Percentiles rank a stretch among this genome's conserved stretches.
These are phyloP conservation scores for Clavispora santaluciae DNA, from an alignment of 805 yeast genomes.

Conservation along the genomic window DNA sequence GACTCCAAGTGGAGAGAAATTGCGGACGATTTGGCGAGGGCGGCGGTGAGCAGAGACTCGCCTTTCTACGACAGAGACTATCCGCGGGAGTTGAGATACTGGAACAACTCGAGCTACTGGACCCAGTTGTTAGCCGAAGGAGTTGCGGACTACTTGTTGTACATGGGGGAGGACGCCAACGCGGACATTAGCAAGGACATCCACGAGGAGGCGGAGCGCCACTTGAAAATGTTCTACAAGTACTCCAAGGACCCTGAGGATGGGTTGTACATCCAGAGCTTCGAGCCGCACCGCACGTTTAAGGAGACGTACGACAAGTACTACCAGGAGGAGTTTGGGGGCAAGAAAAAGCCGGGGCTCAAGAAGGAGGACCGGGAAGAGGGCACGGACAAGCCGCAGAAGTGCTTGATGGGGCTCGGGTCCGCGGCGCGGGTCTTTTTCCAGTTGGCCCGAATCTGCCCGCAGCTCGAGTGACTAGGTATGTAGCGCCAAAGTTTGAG, in stretches of 20 bases:
- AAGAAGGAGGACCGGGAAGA: conserved; percentile 48
- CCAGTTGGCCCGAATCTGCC: conserved; percentile 55
- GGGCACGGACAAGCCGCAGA: conserved; percentile 37
- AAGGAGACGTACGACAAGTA: conserved; percentile 42
- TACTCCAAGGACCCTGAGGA: conserved; percentile 54
- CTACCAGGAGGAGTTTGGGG: conserved; percentile 53
- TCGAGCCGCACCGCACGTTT: conserved; percentile 54
- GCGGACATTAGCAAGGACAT: conserved; percentile 31
- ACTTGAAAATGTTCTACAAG: conserved; percentile 52
- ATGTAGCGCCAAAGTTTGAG: neutral
- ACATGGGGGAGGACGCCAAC: conserved; percentile 40
- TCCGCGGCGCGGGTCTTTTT: conserved; percentile 67
- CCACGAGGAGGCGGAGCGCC: conserved; percentile 46
- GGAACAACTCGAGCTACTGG: conserved; percentile 62
- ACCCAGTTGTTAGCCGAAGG: conserved; percentile 64
- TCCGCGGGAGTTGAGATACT: conserved; percentile 48
- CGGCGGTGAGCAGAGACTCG: conserved; percentile 52
- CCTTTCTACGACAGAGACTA: conserved; percentile 64
- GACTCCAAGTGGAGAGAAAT: conserved; percentile 47
- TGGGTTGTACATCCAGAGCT: conserved; percentile 54
- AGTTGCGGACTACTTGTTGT: conserved; percentile 56
- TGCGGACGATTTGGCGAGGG: conserved; percentile 48
- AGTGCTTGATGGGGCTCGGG: conserved; percentile 58
- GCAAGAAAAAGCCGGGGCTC: conserved; percentile 45
- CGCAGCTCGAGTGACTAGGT: conserved; percentile 4